A percentile compares a stretch with the other conserved stretches of the same genome.
phyloP scores from a whole-genome alignment of 2,329 filamentous ascomycete genomes.

The Nemania serpens region DNA sequence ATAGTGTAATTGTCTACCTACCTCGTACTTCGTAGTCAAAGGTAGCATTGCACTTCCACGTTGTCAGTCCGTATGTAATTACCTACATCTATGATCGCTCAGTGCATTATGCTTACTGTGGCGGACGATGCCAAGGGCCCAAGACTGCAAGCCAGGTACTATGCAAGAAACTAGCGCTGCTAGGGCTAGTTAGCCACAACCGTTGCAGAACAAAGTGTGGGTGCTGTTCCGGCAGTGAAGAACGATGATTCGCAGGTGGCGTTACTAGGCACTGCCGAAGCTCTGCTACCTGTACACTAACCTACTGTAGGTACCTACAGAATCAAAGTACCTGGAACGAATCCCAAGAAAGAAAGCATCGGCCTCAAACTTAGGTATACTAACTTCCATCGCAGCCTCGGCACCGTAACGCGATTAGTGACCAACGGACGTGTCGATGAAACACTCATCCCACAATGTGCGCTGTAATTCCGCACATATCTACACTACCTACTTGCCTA shows the following conservation, averaged over 20 bases:
- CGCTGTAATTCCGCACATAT: neutral
- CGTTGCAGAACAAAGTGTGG: neutral
- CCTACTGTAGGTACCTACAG: no score
- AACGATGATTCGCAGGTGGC: neutral
- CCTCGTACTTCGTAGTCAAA: no score
- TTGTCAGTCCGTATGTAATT: no score
- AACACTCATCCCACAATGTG: neutral
- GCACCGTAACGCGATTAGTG: no score
- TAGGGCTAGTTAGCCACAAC: no score
- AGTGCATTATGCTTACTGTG: neutral
- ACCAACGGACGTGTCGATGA: constrained; percentile 1
- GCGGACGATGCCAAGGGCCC: neutral
- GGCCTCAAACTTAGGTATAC: no score
- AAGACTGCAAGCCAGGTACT: neutral
- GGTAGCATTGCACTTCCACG: neutral
- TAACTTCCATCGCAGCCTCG: no score
- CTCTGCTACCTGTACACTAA: no score
- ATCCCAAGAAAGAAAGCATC: neutral
- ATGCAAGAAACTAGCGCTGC: no score
- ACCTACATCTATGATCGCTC: neutral
- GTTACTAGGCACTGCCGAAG: neutral
- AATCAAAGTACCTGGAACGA: neutral
- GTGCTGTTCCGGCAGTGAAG: neutral
- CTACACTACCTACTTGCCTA: neutral
- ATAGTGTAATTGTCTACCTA: neutral